Evolutionary conservation across 805 yeast genomes (phyloP), one percentile per base, ranked within the genome.

Genomic region (Starmerella gropengiesseri): DNA sequence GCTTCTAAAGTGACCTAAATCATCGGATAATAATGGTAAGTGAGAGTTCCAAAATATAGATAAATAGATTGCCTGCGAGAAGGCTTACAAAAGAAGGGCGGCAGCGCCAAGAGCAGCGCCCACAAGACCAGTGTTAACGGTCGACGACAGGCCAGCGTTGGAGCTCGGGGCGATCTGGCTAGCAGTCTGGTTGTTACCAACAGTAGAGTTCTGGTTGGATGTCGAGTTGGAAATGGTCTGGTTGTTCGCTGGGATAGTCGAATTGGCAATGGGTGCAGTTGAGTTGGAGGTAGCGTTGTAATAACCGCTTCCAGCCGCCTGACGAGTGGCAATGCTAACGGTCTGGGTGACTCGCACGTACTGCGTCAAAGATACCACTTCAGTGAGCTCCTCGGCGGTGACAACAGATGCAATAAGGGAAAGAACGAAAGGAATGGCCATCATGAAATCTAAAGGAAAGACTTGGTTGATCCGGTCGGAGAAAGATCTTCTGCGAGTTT

Each of bases 81-180:
- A n/a, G 2, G 13, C 21, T 34, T 33, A 44, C 23, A 44, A 31
- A 18, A 46, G 35, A 6, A 43, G 33, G n/a, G 49, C 49, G 11
- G 35, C 46, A 29, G 39, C 46, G 18, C 46, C 48, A 12, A 39
- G 27, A 19, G 44, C 49, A 30, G 28, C 47, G n/a, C n/a, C n/a
- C n/a, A n/a, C n/a, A n/a, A n/a, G n/a, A n/a, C n/a, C n/a, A n/a
- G n/a, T n/a, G n/a, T n/a, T n/a, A n/a, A n/a, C n/a, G n/a, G n/a
- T n/a, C n/a, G n/a, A n/a, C n/a, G n/a, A n/a, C n/a, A n/a, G n/a
- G n/a, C n/a, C n/a, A n/a, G n/a, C n/a, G n/a, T n/a, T n/a, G n/a
- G n/a, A n/a, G n/a, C n/a, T n/a, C n/a, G n/a, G n/a, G n/a, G n/a
- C n/a, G n/a, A n/a, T n/a, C n/a, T n/a, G n/a, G n/a, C n/a, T n/a